Percentiles rank a stretch among this genome's conserved stretches.
Conservation (phyloP, 345 rosid genomes). For the Arabidopsis arenosa region DNA sequence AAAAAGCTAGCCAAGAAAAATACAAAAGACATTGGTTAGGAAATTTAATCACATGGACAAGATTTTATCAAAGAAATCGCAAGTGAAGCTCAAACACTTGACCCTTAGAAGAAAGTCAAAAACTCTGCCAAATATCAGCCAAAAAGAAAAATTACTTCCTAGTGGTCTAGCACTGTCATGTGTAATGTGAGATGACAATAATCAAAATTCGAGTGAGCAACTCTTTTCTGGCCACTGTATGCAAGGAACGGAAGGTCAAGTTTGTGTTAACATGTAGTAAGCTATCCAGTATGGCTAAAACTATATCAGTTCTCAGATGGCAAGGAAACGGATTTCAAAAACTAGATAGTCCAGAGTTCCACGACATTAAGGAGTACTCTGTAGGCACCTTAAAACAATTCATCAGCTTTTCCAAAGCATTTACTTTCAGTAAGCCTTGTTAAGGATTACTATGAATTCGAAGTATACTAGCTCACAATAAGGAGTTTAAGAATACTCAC, state of each 20-base stretch:
- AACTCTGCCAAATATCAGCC: slow-evolving; percentile 18
- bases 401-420: slow-evolving; percentile 19
- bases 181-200: slow-evolving; percentile 3
- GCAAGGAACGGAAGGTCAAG: not conserved
- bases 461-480: slow-evolving; percentile 15
- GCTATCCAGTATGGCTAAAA: not conserved
- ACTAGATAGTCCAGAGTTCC: not conserved
- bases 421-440: slow-evolving; percentile 3
- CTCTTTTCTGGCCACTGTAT: slow-evolving; percentile 13
- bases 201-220: slow-evolving; percentile 11
- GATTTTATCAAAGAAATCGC: slow-evolving; percentile 14
- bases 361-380: slow-evolving; percentile 1
- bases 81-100: slow-evolving; percentile 5
- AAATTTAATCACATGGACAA: slow-evolving; percentile 1
- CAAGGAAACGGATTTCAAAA: not conserved
- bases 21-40: slow-evolving; percentile 26
- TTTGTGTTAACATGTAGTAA: not conserved
- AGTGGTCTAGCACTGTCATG: slow-evolving; percentile 1
- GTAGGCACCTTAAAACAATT: slow-evolving; percentile 8
- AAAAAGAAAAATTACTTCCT: not conserved
- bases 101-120: slow-evolving; percentile 11
- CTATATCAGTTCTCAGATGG: not conserved
- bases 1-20: slow-evolving; percentile 60
- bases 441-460: slow-evolving; percentile 21
- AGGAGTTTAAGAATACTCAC: slow-evolving; percentile 59